phyloP scores from a whole-genome alignment of 2,329 filamentous ascomycete species.

The Verticillium dahliae region DNA sequence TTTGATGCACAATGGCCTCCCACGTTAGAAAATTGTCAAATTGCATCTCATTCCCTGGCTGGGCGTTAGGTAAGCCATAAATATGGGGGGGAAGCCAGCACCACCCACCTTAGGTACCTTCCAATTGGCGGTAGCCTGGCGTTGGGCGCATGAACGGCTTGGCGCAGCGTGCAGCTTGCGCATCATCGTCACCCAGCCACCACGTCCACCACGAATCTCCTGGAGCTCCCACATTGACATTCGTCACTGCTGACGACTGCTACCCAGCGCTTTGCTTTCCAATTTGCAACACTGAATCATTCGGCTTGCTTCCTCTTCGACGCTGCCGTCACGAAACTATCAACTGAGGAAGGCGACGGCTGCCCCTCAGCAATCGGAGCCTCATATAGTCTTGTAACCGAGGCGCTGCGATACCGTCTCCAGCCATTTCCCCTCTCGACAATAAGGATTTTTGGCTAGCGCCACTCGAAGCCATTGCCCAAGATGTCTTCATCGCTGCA shows the following conservation, averaged over 20 bases:
- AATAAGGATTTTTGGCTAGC: background rate
- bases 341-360: background rate
- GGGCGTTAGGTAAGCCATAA: background rate
- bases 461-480: background rate
- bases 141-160: constrained; percentile 3
- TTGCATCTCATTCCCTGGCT: too few relatives aligned
- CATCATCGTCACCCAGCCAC: constrained; percentile 12
- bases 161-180: constrained; percentile 11
- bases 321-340: background rate
- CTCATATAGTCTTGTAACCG: background rate
- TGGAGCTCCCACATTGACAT: constrained; percentile 1
- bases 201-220: constrained; percentile 4
- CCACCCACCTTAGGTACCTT: too few relatives aligned
- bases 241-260: constrained; percentile 12
- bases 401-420: background rate
- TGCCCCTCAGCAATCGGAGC: background rate
- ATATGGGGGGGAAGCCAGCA: background rate
- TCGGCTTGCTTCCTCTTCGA: background rate
- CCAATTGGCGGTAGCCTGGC: background rate
- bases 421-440: background rate
- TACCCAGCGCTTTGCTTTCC: background rate
- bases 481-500: constrained; percentile 11
- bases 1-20: too few relatives aligned
- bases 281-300: background rate
- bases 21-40: too few relatives aligned